Evolutionary conservation across 2,329 filamentous ascomycete species (phyloP).

Genomic region (Fusarium cicatricum): DNA sequence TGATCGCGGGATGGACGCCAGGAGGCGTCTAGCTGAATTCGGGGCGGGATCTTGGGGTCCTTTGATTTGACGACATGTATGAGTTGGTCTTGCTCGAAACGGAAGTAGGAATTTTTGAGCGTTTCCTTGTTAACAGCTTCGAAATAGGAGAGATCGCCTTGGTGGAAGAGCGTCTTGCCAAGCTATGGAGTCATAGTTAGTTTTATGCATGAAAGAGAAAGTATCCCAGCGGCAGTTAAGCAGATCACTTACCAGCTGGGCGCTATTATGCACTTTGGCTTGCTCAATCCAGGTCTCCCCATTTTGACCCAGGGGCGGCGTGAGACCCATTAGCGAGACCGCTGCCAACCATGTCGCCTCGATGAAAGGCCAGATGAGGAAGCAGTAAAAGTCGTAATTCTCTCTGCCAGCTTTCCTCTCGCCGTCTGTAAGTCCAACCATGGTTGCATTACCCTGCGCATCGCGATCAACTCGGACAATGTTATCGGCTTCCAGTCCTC

Average conservation of each 20-base stretch:
- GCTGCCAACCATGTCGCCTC: conserved; percentile 93
- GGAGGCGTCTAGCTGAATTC: conserved; percentile 73
- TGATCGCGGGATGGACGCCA: conserved; percentile 77
- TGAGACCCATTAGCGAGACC: conserved; percentile 85
- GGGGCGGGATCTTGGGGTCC: conserved; percentile 66
- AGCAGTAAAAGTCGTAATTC: conserved; percentile 99
- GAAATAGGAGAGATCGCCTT: conserved; percentile 96
- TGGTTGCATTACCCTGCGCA: conserved; percentile 63
- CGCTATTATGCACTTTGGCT: conserved; percentile 79
- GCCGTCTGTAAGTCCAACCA: conserved; percentile 75
- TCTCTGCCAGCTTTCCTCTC: conserved; percentile 85
- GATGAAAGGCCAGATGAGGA: conserved; percentile 98
- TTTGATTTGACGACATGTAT: conserved; percentile 76
- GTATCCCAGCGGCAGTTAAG: neutral
- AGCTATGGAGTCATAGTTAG: conserved; percentile 59
- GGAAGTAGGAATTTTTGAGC: conserved; percentile 88
- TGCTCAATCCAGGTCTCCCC: conserved; percentile 81
- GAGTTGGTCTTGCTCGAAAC: conserved; percentile 92
- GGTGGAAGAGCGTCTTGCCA: conserved; percentile 96
- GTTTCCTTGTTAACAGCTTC: conserved; percentile 99
- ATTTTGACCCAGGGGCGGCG: conserved; percentile 69
- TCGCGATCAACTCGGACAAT: conserved; percentile 75
- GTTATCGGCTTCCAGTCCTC: conserved; percentile 78
- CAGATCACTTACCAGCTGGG: conserved; percentile 71
- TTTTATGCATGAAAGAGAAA: neutral